Base-by-base conservation (phyloP, 2,329 filamentous ascomycete genomes). In the Pyrenophora graminea region DNA sequence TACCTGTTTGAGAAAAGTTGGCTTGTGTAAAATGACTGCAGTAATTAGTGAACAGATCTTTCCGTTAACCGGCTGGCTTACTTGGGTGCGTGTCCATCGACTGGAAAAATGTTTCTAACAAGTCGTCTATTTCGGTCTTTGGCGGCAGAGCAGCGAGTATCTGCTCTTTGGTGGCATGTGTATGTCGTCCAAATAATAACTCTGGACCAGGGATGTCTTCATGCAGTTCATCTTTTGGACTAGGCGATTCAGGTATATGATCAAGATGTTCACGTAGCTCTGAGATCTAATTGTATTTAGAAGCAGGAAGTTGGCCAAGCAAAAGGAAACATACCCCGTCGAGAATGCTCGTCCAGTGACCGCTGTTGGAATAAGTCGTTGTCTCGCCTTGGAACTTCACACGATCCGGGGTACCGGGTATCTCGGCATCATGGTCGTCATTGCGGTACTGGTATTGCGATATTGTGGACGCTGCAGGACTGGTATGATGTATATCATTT, bases 291-390 rank as follows among this genome's bases (percentile, higher is more conserved):
- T 6, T 7, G 5, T 3, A 33, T 56, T 41, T 15, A 46, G 39
- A 38, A 27, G n/a, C 12, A 30, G 25, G 19, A 39, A 30, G 42
- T 18, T 13, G 19, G 6, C 39, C 37, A 42, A 34, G 43, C 25
- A n/a, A 23, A 38, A 31, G 25, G 25, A 12, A 18, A 49, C 63
- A 48, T 39, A 72, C 66, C n/a, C 70, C 68, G 41, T 73, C 68
- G 19, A 73, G 44, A 21, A 73, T 70, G 21, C 67, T 71, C n/a
- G 64, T 65, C 71, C 71, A 73, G 43, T 73, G 71, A 2, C 64
- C 59, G 43, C 68, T 66, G 31, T 64, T 68, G 4, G 62, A 63
- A 32, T 71, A 72, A 13, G 61, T 65, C 4, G 65, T 70, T 15
- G 64, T 63, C 31, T 71, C 66, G 19, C 47, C 58, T 10, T 55